Evolutionary conservation across 2,329 filamentous ascomycete genomes (phyloP).

Genomic region (Myrmaecium sp.): DNA sequence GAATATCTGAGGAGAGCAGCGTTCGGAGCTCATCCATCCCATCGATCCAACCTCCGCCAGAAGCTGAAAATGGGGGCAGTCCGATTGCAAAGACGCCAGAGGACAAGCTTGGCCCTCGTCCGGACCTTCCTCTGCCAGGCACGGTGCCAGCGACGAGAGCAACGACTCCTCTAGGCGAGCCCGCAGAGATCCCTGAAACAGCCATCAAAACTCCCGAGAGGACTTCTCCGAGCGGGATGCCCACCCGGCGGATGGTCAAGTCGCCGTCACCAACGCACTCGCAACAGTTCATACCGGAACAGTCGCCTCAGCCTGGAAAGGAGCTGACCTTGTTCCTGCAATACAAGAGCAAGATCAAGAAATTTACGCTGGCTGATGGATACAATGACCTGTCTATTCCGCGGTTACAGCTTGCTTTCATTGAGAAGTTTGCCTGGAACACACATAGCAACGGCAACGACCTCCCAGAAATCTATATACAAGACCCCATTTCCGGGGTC

Average conservation of each 20-base stretch:
- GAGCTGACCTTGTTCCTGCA: conserved; percentile 88
- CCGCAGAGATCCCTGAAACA: conserved; percentile 12
- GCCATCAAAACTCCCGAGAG: conserved; percentile 10
- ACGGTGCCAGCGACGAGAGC: too few relatives aligned
- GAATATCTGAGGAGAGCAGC: conserved; percentile 47
- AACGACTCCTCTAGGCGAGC: too few relatives aligned
- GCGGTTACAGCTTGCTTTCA: conserved; percentile 83
- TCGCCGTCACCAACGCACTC: conserved; percentile 22
- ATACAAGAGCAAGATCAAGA: conserved; percentile 95
- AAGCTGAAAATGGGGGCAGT: conserved; percentile 14
- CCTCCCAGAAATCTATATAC: conserved; percentile 92
- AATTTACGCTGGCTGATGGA: conserved; percentile 76
- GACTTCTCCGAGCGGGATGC: conserved; percentile 7
- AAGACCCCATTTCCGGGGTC: conserved; percentile 90
- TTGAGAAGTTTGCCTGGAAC: conserved; percentile 98
- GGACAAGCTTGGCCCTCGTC: conserved; percentile 38
- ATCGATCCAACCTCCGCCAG: conserved; percentile 17
- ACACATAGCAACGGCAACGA: conserved; percentile 87
- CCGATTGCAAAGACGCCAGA: conserved; percentile 40
- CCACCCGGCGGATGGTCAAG: conserved; percentile 15
- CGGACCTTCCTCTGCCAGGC: conserved; percentile 18
- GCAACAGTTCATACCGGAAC: conserved; percentile 28
- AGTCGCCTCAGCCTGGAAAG: conserved; percentile 59
- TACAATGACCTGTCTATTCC: conserved; percentile 73
- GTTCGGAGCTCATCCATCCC: conserved; percentile 19